A percentile compares a stretch with the other conserved stretches of the same genome.
These are phyloP conservation scores for Apiosordaria backusii DNA, from an alignment of 495 filamentous ascomycete genomes.

Conservation along the genomic window DNA sequence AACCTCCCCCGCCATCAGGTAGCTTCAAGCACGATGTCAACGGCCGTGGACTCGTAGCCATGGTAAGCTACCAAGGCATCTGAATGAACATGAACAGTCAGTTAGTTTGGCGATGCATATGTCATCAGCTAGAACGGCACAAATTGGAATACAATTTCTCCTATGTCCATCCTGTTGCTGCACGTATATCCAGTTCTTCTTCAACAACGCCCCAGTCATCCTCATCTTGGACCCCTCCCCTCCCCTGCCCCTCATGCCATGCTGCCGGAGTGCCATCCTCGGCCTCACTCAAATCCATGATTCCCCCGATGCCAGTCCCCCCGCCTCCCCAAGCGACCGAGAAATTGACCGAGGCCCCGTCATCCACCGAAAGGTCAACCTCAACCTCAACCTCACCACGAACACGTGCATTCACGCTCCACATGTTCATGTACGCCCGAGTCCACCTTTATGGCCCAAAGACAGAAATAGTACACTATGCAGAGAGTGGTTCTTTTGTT, in stretches of 20 bases:
- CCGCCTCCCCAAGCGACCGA: slow-evolving; percentile 7
- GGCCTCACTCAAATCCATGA: slow-evolving; percentile 7
- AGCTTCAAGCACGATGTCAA: too few relatives aligned
- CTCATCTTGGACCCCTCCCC: neutral
- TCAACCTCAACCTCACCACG: neutral
- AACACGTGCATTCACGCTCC: neutral
- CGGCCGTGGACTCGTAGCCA: too few relatives aligned
- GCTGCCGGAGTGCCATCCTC: neutral
- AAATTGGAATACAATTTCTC: too few relatives aligned
- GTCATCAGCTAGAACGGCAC: too few relatives aligned
- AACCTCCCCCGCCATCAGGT: neutral
- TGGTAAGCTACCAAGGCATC: too few relatives aligned
- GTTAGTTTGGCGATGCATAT: too few relatives aligned
- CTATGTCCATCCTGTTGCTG: neutral
- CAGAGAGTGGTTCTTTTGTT: neutral
- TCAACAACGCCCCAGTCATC: neutral
- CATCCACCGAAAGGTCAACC: neutral
- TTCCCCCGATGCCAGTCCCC: slow-evolving; percentile 3
- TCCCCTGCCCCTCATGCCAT: neutral
- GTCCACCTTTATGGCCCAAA: neutral
- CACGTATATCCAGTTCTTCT: too few relatives aligned
- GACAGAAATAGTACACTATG: neutral
- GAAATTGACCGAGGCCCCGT: slow-evolving; percentile 10
- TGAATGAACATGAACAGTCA: too few relatives aligned
- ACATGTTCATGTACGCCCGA: neutral